Base-by-base conservation (phyloP, 2,329 filamentous ascomycete genomes). In the Graphilbum ipis-grandicollis region DNA sequence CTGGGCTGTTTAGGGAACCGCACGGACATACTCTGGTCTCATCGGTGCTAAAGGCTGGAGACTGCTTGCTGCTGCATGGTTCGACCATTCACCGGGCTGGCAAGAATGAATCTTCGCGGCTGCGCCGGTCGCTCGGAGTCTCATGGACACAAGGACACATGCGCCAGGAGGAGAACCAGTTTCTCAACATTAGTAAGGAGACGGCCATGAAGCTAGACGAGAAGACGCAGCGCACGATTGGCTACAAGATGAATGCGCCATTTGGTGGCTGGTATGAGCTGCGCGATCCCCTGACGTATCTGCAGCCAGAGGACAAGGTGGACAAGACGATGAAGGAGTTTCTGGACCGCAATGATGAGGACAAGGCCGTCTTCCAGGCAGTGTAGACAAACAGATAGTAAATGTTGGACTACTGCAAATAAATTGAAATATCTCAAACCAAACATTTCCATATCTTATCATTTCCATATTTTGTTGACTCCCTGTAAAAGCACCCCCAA, bases 261-360 rank as follows among this genome's bases (percentile, higher is more conserved):
- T 33, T 33, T 21, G 31, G 31, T 13, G 31, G 31, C 31, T 33
- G 31, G 31, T 33, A 33, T 7, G 31, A 33, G 19, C 31, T 33
- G 31, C 31, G 31, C 19, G 31, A 33, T 13, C 31, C 31, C 9
- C 31, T 33, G 5, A 22, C 31, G 3, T 33, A 33, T 17, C 19
- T 33, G n/a, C 19, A 33, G n/a, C 19, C 31, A 7, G 31, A 33
- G 31, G 31, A 33, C 4, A n/a, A 22, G 19, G 19, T 33, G 14
- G 31, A 33, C 19, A 33, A 33, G 31, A 33, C 31, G 12, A 33
- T 33, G 31, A 22, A 33, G 9, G 31, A 33, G 31, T 33, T 33
- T 23, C 13, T 33, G 12, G 31, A 33, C 12, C 31, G 31, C 19
- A 33, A 33, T 15, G 31, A 32, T 3, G 31, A 33, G n/a, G 31